phyloP scores from a whole-genome alignment of 2,329 filamentous ascomycete species.

The Penicillium sp. region DNA sequence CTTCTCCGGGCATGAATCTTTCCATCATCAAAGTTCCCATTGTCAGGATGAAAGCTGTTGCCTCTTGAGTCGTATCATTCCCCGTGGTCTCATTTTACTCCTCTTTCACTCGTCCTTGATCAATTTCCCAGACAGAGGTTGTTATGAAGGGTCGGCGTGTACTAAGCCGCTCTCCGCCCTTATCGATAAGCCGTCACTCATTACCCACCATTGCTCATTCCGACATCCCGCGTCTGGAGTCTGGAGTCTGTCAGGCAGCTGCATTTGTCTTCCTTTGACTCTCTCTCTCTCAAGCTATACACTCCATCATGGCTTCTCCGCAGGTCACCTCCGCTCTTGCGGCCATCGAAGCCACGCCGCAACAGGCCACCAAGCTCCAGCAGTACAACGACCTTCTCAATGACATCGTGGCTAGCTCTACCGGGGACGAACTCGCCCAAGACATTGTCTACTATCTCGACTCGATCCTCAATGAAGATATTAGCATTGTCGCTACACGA shows the following conservation, averaged over 20 bases:
- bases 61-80: not conserved
- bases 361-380: constrained; percentile 51
- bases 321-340: constrained; percentile 50
- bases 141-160: not conserved
- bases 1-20: too few relatives aligned
- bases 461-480: constrained; percentile 65
- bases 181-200: constrained; percentile 11
- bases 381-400: constrained; percentile 59
- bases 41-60: not conserved
- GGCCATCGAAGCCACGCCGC: constrained; percentile 49
- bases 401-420: constrained; percentile 50
- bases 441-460: constrained; percentile 68
- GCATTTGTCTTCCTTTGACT: not conserved
- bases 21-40: not conserved
- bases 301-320: constrained; percentile 47
- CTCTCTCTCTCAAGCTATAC: not conserved
- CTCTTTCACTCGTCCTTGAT: too few relatives aligned
- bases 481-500: constrained; percentile 74
- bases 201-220: constrained; percentile 1
- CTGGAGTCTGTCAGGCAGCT: not conserved
- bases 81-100: too few relatives aligned
- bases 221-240: not conserved
- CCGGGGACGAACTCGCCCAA: constrained; percentile 49
- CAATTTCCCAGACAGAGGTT: not conserved
- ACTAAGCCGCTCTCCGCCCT: constrained; percentile 7